Evolutionary conservation across 192 early-diverging fungal species (phyloP), one percentile per base, ranked within the genome.

Genomic region (Podila verticillata): DNA sequence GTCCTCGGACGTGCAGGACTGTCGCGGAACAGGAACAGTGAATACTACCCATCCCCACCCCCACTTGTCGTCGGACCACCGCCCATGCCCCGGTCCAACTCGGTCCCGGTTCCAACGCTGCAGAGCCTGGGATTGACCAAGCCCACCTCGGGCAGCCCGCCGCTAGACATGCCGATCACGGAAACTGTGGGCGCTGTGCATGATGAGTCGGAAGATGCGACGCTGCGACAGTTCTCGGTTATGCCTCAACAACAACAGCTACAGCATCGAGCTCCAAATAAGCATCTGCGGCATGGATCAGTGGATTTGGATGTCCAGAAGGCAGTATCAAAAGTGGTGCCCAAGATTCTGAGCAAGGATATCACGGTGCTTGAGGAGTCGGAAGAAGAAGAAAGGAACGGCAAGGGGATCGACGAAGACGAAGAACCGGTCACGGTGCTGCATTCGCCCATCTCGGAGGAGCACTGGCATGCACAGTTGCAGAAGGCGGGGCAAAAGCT

Each of bases 201-300:
- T 48, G 86, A 79, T 4, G 82, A 74, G 48, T 73, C 80, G 0
- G 86, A 88, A 63, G 86, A 88, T 36, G 82, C 84, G 3, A 84
- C 81, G 7, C 75, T 88, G 63, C 59, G 80, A 31, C 68, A 75
- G 64, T 61, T 75, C 57, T 26, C 60, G 22, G n/a, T 57, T 15
- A 58, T 51, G 8, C 63, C 13, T 60, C 69, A 57, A 72, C 66
- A 48, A 62, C 74, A 10, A 59, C 22, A 32, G 60, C 65, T 1
- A 62, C 82, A 15, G 70, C 62, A 32, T 20, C 36, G 8, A 20
- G 34, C 26, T 6, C 3, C 24, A 4, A 24, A 12, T 17, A 54
- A 54, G 5, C 51, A 54, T 5, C 51, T 10, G 8, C 51, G 51
- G 2, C n/a, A 24, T 17, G 51, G 51, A 7, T 54, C 51, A 6